Evolutionary conservation across 1,139 yeast genomes (phyloP).

Genomic region (Protomyces pachydermus): DNA sequence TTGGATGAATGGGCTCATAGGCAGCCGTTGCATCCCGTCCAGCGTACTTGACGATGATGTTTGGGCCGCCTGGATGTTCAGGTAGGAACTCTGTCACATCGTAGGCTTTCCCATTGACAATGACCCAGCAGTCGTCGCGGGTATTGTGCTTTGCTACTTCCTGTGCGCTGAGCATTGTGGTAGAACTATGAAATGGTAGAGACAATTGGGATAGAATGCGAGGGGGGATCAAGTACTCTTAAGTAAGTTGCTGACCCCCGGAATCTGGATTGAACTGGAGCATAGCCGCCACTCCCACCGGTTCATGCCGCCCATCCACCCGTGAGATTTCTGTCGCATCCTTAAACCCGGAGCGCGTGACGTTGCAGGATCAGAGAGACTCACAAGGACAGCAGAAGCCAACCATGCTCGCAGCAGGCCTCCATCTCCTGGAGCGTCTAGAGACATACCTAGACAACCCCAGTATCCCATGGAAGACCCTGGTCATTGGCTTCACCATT

Average conservation of each 20-base stretch:
- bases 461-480: constrained; percentile 10
- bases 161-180: constrained; percentile 2
- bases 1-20: constrained; percentile 77
- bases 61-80: constrained; percentile 85
- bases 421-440: not conserved
- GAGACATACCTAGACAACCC: not conserved
- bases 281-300: too few relatives aligned
- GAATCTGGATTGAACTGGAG: too few relatives aligned
- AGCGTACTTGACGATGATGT: constrained; percentile 67
- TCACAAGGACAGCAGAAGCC: not conserved
- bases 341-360: not conserved
- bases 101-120: constrained; percentile 59
- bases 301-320: too few relatives aligned
- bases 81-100: constrained; percentile 69
- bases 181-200: not conserved
- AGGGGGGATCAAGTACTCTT: too few relatives aligned
- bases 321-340: too few relatives aligned
- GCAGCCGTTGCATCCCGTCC: constrained; percentile 89
- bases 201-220: too few relatives aligned
- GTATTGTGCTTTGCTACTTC: constrained; percentile 57
- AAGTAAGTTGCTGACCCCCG: too few relatives aligned
- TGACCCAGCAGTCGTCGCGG: constrained; percentile 76
- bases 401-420: not conserved
- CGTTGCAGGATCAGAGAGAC: not conserved
- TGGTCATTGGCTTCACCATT: constrained; percentile 19